Evolutionary conservation across 176 grass and related monocot species (phyloP).

Genomic region (Cocos nucifera): DNA sequence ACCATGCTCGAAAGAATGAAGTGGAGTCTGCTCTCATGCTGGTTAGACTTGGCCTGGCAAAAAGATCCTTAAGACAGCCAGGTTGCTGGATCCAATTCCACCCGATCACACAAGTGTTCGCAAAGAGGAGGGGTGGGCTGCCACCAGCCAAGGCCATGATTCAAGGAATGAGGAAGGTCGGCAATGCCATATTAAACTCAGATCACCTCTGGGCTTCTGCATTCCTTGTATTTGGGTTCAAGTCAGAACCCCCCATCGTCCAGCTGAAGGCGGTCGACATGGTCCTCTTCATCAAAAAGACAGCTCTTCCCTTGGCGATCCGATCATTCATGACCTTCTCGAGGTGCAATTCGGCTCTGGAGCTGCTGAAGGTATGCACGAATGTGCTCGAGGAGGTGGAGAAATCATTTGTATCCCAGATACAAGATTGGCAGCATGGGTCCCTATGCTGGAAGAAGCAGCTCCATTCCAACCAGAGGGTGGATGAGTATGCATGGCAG

Average conservation of each 20-base stretch:
- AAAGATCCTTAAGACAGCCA: conserved; percentile 49
- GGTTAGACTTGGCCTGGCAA: conserved; percentile 86
- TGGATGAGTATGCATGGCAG: conserved; percentile 86
- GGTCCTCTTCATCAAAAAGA: conserved; percentile 88
- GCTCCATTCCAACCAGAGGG: conserved; percentile 55
- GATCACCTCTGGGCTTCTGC: conserved; percentile 91
- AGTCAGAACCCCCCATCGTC: conserved; percentile 68
- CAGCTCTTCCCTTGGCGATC: conserved; percentile 69
- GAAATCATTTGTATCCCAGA: conserved; percentile 70
- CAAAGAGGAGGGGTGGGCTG: conserved; percentile 72
- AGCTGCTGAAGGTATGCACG: conserved; percentile 95
- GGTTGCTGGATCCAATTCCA: conserved; percentile 97
- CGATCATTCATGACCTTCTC: conserved; percentile 92
- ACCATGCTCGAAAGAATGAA: conserved; percentile 67
- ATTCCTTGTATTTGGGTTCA: conserved; percentile 95
- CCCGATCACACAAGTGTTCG: conserved; percentile 70
- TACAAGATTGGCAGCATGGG: conserved; percentile 70
- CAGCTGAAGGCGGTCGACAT: conserved; percentile 74
- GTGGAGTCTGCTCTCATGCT: conserved; percentile 74
- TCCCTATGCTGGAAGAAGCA: conserved; percentile 83
- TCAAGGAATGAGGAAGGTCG: conserved; percentile 59
- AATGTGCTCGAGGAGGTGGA: conserved; percentile 91
- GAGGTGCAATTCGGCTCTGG: conserved; percentile 72
- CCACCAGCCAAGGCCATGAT: conserved; percentile 45
- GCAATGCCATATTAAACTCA: conserved; percentile 58